These are phyloP conservation scores for Monosporascus sp. DNA, from an alignment of 2,329 filamentous ascomycete species.

Conservation along the genomic window DNA sequence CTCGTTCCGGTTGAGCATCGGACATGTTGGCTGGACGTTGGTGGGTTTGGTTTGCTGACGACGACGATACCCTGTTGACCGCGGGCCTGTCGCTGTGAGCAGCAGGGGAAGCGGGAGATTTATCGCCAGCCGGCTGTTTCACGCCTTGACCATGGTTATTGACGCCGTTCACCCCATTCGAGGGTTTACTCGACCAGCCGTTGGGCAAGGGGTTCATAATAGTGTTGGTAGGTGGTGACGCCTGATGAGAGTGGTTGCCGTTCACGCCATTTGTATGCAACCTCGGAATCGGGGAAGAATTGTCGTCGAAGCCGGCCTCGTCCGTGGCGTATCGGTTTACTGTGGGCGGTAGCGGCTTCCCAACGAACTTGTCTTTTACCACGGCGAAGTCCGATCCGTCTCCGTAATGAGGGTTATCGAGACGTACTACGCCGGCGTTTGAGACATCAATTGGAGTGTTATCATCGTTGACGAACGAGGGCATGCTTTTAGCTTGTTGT, in stretches of 20 bases:
- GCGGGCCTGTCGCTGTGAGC: slow-evolving; percentile 1
- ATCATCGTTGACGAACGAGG: slow-evolving; percentile 47
- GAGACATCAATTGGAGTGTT: slow-evolving; percentile 25
- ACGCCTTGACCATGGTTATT: slow-evolving; percentile 20
- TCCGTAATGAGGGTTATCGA: slow-evolving; percentile 23
- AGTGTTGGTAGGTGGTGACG: slow-evolving; percentile 33
- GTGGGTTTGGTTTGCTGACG: slow-evolving; percentile 2
- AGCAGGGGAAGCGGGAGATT: background rate
- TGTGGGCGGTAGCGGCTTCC: slow-evolving; percentile 27
- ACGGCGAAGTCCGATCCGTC: slow-evolving; percentile 21
- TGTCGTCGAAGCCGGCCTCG: slow-evolving; percentile 48
- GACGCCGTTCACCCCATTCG: slow-evolving; percentile 26
- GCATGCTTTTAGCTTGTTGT: slow-evolving; percentile 32
- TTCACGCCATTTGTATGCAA: slow-evolving; percentile 36
- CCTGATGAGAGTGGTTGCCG: background rate
- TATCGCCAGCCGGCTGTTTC: background rate
- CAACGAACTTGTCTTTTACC: slow-evolving; percentile 24
- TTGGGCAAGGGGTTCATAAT: slow-evolving; percentile 57
- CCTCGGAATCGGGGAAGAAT: slow-evolving; percentile 43
- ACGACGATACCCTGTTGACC: slow-evolving; percentile 9
- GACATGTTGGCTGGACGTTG: slow-evolving; percentile 22
- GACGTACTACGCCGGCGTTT: slow-evolving; percentile 24
- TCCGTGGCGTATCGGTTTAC: slow-evolving; percentile 32
- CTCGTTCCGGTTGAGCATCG: slow-evolving; percentile 25
- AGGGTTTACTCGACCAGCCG: slow-evolving; percentile 38